Conservation (phyloP, 1,284 basidiomycete genomes). For the Ustilago trichophora region DNA sequence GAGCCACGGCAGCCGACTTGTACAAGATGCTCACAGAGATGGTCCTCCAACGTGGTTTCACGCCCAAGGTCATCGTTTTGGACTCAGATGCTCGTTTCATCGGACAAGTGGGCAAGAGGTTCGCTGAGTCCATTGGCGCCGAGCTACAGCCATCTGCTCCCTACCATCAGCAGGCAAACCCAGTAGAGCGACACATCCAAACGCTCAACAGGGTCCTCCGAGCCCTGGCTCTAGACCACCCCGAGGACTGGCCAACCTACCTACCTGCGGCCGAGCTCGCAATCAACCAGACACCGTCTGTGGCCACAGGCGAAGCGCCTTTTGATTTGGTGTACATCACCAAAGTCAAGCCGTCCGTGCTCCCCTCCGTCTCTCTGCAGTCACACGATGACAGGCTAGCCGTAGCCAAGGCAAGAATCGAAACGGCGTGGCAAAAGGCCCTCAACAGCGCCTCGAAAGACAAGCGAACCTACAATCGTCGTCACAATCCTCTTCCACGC, state of each 20-base stretch:
- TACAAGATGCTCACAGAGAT: neutral
- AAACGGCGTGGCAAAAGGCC: neutral
- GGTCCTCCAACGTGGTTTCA: neutral
- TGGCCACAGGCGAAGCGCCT: neutral
- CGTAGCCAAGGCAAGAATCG: neutral
- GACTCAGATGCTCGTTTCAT: neutral
- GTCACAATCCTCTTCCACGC: neutral
- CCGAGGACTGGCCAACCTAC: neutral
- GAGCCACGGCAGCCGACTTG: neutral
- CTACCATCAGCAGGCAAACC: conserved; percentile 4
- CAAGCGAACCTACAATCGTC: neutral
- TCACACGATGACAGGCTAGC: neutral
- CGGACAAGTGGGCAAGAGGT: neutral
- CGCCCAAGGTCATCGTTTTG: neutral
- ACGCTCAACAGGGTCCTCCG: neutral
- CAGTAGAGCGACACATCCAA: neutral
- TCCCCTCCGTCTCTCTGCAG: neutral
- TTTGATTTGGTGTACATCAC: neutral
- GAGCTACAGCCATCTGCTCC: neutral
- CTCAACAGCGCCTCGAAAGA: neutral
- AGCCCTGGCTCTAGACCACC: neutral
- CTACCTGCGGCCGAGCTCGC: neutral
- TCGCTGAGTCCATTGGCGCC: neutral
- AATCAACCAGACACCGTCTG: neutral
- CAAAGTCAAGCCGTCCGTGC: neutral